Evolutionary conservation across 768 basidiomycete genomes (phyloP), one percentile per base, ranked within the genome.

Genomic region (Grammothele lineata): DNA sequence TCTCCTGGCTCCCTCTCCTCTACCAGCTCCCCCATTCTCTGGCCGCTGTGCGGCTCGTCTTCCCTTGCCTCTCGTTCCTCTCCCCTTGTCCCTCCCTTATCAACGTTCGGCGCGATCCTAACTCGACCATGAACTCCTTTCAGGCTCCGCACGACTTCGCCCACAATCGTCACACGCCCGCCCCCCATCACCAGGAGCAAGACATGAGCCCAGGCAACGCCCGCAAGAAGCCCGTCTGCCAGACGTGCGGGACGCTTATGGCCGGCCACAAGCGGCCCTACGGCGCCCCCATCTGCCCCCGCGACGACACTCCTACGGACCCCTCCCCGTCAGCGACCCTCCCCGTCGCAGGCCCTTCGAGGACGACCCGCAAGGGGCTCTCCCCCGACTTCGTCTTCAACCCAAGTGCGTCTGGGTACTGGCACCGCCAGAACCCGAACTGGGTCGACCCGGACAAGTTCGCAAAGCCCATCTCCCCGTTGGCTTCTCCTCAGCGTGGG

Each of bases 241-340:
- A 55, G 24, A 59, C 55, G 7, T 71, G 70, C 43, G 61, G 61
- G 14, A 42, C 54, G 3, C 68, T 62, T 35, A 71, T 71, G 70
- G 64, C 60, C 3, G 70, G 70, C 10, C 70, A 71, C 61, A 68
- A 63, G 50, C 66, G 70, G 15, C 63, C 53, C 4, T 25, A 57
- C 37, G 67, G 67, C 26, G 36, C 44, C 22, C 62, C 56, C 24
- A 46, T 67, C 34, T 71, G 70, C 41, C 67, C 67, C 19, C 50
- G 48, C 25, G 36, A 37, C 36, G 34, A 35, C 8, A 21, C 37
- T 17, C 39, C 53, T 37, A 40, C 42, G 14, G 34, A 23, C 18
- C 40, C 36, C 24, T 22, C 33, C 30, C 22, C 6, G 45, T 27
- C 45, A n/a, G 23, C 22, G 27, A 10, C 36, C 26, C 5, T 23